Percentiles rank a stretch among this genome's conserved stretches.
phyloP scores from a whole-genome alignment of 148 eudicot genomes.

The Vaccinium corymbosum region DNA sequence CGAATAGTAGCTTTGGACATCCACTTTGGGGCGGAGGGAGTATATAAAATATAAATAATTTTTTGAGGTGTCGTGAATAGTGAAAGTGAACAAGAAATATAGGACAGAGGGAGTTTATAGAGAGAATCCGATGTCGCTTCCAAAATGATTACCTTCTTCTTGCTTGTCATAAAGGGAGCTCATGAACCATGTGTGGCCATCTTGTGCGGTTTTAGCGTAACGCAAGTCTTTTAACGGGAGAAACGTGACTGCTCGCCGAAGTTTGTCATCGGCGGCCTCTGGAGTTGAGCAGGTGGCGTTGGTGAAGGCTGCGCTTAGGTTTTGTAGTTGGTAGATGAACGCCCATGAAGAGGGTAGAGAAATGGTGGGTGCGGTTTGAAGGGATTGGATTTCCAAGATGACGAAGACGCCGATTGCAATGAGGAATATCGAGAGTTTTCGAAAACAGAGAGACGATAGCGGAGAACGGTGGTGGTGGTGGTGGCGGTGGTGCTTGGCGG shows the following conservation, averaged over 20 bases:
- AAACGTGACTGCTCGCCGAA: constrained; percentile 52
- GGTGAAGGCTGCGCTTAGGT: neutral
- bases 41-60: too few species aligned
- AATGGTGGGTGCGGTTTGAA: constrained; percentile 8
- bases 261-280: constrained; percentile 28
- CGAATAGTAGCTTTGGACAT: too few species aligned
- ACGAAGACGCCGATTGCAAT: constrained; percentile 29
- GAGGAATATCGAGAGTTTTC: constrained; percentile 15
- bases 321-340: constrained; percentile 8
- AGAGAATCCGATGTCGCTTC: neutral
- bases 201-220: constrained; percentile 35
- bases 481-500: constrained; percentile 23
- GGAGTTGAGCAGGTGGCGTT: neutral
- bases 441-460: too few species aligned
- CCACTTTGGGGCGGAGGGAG: too few species aligned
- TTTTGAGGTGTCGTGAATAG: too few species aligned
- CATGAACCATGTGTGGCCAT: constrained; percentile 94
- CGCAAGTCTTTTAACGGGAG: constrained; percentile 73
- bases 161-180: constrained; percentile 64
- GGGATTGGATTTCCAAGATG: constrained; percentile 41
- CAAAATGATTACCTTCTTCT: constrained; percentile 33
- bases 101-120: too few species aligned
- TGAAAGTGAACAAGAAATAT: too few species aligned
- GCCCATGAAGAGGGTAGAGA: constrained; percentile 14
- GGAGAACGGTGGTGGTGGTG: constrained; percentile 5